Evolutionary conservation across 768 basidiomycete species (phyloP), one percentile per base, ranked within the genome.

Genomic region (Agaricus bisporus): DNA sequence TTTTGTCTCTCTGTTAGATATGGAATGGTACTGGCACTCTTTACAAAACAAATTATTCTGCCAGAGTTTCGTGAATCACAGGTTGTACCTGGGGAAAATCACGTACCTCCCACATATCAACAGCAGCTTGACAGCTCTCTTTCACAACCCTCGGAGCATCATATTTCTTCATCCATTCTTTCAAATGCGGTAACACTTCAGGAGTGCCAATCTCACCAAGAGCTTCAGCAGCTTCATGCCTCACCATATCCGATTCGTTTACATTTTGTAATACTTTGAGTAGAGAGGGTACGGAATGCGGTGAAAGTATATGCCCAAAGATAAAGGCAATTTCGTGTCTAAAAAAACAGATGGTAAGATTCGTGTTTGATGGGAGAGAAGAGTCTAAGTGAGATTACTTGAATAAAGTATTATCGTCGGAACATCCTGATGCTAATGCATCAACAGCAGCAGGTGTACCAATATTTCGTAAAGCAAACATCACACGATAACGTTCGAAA

Each of bases 291-390:
- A 98, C 88, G 0, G 93, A 88, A 65, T 94, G 85, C 5, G 86
- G 76, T 1, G 91, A 93, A 48, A 91, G 81, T 39, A 99, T 79
- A 72, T 99, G 97, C 11, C 97, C 97, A 63, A 98, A 98, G 42
- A 99, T 88, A 68, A 98, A 99, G 1, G 97, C 97, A 44, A 99
- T 92, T 68, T 99, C 97, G 68, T 99, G 97, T 58, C 95, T 95
- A 35, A 1, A 25, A 37, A 14, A 29, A 18, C n/a, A n/a, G 17
- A 32, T 12, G 5, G 14, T 48, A 15, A n/a, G 44, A 45, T 10
- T 45, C 9, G 15, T 11, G 45, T 0, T 39, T 25, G 22, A 38
- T 48, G 36, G 8, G 4, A 26, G n/a, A 18, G 36, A 36, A n/a
- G n/a, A n/a, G 22, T 22, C 22, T 22, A 22, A 22, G 50, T 12